These are phyloP conservation scores for Cordia subcordata DNA, from an alignment of 257 asterid species.

Conservation along the genomic window DNA sequence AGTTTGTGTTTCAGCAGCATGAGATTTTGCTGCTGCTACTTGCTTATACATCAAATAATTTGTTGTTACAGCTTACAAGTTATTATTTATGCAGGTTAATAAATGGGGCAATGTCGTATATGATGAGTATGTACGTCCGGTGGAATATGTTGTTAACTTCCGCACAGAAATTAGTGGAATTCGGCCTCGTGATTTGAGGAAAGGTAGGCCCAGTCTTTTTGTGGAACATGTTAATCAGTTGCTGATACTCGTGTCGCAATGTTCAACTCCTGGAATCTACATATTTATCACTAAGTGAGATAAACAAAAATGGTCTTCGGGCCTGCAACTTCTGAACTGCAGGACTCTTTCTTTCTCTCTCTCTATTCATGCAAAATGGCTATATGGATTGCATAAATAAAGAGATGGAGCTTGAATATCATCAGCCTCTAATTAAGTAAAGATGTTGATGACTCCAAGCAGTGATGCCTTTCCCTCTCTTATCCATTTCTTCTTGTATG, in stretches of 20 bases:
- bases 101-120: constrained; percentile 79
- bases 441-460: neutral
- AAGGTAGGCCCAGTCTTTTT: constrained; percentile 39
- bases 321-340: no score
- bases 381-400: no score
- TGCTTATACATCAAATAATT: constrained; percentile 14
- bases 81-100: constrained; percentile 74
- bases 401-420: no score
- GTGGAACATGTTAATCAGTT: no score
- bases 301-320: no score
- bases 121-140: constrained; percentile 89
- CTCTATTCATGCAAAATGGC: no score
- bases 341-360: no score
- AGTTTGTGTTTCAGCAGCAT: neutral
- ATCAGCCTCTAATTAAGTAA: no score
- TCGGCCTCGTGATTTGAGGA: constrained; percentile 74
- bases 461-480: neutral
- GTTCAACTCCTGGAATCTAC: no score
- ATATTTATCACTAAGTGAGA: no score
- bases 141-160: constrained; percentile 77
- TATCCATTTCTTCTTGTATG: neutral
- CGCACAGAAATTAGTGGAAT: constrained; percentile 95
- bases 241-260: no score
- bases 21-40: neutral
- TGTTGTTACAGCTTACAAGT: constrained; percentile 9